Conservation (phyloP, 225 moss, liverwort and hornwort species). For the Pleurozium schreberi region DNA sequence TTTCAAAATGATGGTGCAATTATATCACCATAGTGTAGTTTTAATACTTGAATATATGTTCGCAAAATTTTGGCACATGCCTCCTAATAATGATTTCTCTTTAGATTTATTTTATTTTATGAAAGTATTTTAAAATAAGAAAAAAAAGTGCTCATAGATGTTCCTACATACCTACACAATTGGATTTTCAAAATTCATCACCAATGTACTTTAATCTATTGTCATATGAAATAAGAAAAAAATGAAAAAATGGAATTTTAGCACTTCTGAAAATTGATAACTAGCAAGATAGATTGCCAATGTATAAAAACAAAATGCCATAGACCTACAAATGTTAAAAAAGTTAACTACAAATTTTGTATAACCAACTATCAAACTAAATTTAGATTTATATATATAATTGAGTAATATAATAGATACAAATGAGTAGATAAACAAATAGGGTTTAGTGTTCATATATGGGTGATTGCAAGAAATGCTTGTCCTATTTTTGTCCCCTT, state of each 20-base stretch:
- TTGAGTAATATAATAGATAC: neutral
- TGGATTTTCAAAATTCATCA: neutral
- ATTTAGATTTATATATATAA: too few relatives aligned
- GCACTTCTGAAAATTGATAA: neutral
- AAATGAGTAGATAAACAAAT: too few relatives aligned
- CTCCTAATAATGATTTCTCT: rapidly evolving
- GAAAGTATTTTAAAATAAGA: neutral
- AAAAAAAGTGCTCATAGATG: rapidly evolving
- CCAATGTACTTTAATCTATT: neutral
- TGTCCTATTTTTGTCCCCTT: too few relatives aligned
- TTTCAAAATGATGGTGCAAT: rapidly evolving
- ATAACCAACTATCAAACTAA: neutral
- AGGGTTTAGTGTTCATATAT: too few relatives aligned
- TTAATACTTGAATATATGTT: neutral
- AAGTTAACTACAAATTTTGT: too few relatives aligned
- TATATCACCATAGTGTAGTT: neutral
- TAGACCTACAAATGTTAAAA: neutral
- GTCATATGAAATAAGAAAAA: neutral
- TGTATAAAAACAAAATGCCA: neutral
- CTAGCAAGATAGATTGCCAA: neutral
- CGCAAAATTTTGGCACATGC: neutral
- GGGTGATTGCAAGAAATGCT: too few relatives aligned
- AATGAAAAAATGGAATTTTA: too few relatives aligned
- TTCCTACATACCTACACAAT: rapidly evolving
- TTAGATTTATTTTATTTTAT: neutral